These are phyloP conservation scores for Panus rudis DNA, from an alignment of 768 basidiomycete genomes.

Conservation along the genomic window DNA sequence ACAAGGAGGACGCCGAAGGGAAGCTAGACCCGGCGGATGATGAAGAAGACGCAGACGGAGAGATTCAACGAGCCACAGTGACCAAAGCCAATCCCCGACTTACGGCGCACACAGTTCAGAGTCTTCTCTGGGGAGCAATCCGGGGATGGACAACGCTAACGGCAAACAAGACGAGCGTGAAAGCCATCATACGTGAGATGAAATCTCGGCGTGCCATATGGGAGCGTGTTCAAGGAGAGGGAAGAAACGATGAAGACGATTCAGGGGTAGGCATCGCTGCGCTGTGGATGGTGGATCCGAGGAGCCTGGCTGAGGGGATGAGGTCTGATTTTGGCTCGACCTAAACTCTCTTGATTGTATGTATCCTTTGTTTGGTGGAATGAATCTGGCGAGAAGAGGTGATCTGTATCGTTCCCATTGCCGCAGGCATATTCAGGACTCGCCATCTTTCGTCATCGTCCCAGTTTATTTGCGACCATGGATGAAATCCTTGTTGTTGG, in stretches of 20 bases:
- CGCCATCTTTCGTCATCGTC: too few relatives aligned
- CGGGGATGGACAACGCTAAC: conserved; percentile 83
- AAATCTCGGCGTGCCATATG: conserved; percentile 26
- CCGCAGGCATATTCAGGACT: too few relatives aligned
- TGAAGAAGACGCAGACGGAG: conserved; percentile 14
- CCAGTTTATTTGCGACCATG: too few relatives aligned
- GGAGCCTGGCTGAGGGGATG: conserved; percentile 68
- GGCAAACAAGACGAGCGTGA: conserved; percentile 75
- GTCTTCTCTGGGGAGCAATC: conserved; percentile 60
- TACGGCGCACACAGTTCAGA: conserved; percentile 73
- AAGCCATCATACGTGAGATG: conserved; percentile 66
- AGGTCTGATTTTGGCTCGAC: conserved; percentile 24
- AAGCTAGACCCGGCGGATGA: not conserved
- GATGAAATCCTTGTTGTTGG: too few relatives aligned
- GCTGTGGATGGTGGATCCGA: conserved; percentile 73
- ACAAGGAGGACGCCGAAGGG: not conserved
- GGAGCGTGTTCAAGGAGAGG: conserved; percentile 9
- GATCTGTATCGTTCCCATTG: too few relatives aligned
- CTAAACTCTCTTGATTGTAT: too few relatives aligned
- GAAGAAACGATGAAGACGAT: conserved; percentile 16
- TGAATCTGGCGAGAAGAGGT: too few relatives aligned
- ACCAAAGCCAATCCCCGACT: conserved; percentile 51
- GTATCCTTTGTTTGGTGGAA: too few relatives aligned
- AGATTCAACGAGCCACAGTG: conserved; percentile 47
- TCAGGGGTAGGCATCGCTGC: conserved; percentile 27